Conservation (phyloP, 1,284 basidiomycete species). For the Sporisorium graminicola region DNA sequence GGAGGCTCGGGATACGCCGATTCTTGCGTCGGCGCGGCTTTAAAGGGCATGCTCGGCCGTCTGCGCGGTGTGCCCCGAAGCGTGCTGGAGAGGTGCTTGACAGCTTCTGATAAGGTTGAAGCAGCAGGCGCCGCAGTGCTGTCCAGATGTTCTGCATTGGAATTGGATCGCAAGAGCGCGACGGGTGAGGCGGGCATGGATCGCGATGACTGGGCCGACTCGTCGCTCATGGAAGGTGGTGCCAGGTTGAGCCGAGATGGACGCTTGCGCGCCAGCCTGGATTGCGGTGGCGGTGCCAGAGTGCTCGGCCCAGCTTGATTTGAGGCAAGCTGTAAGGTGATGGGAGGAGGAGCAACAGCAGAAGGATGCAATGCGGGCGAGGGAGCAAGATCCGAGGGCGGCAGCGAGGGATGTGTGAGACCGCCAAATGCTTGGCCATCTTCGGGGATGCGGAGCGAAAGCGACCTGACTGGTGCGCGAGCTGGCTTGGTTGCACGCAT, state of each 20-base stretch:
- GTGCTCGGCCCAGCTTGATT: slow-evolving; percentile 18
- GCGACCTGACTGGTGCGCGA: slow-evolving; percentile 20
- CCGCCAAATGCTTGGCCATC: slow-evolving; percentile 39
- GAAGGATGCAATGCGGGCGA: slow-evolving; percentile 6
- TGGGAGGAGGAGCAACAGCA: slow-evolving; percentile 6
- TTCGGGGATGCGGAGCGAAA: slow-evolving; percentile 45
- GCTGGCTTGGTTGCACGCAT: slow-evolving; percentile 8
- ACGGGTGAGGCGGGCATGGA: slow-evolving; percentile 53
- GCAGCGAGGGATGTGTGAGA: slow-evolving; percentile 28
- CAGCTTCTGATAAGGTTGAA: slow-evolving; percentile 39
- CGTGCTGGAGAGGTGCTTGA: slow-evolving; percentile 58
- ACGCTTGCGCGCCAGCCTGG: slow-evolving; percentile 38
- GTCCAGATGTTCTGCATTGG: slow-evolving; percentile 22
- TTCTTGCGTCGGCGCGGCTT: slow-evolving; percentile 1
- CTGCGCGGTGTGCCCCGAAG: slow-evolving; percentile 61
- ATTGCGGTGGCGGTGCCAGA: slow-evolving; percentile 13
- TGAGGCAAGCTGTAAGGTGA: slow-evolving; percentile 16
- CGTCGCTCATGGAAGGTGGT: slow-evolving; percentile 28
- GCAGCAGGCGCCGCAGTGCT: not conserved
- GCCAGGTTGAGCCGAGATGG: slow-evolving; percentile 47
- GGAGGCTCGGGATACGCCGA: slow-evolving; percentile 23
- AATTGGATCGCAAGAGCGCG: slow-evolving; percentile 23
- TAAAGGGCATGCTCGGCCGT: slow-evolving; percentile 63
- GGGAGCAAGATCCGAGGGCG: slow-evolving; percentile 11
- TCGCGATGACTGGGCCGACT: slow-evolving; percentile 37